Conservation (phyloP, 306 rosid genomes). For the Prinsepia uniflora region DNA sequence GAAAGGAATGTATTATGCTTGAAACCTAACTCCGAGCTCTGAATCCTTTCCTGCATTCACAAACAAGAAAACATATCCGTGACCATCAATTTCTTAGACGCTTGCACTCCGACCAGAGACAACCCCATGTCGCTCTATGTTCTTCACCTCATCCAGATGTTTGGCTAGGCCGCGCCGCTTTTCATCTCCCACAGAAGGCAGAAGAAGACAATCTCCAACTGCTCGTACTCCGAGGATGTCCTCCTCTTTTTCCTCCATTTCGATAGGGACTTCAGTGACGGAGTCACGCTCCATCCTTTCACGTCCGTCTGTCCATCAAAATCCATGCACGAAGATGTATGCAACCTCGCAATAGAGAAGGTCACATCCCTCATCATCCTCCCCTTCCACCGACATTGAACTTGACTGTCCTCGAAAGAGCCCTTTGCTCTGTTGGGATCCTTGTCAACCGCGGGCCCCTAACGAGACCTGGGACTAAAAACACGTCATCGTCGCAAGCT, state of each 20-base stretch:
- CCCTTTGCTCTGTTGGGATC: constrained; percentile 62
- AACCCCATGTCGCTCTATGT: constrained; percentile 31
- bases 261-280: constrained; percentile 26
- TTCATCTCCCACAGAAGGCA: constrained; percentile 51
- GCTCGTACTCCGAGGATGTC: constrained; percentile 30
- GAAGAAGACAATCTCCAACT: constrained; percentile 12
- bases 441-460: constrained; percentile 38
- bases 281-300: constrained; percentile 33
- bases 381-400: constrained; percentile 58
- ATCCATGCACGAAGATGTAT: constrained; percentile 58
- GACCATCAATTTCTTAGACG: constrained; percentile 35
- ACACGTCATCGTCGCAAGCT: constrained; percentile 2
- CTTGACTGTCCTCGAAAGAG: constrained; percentile 32
- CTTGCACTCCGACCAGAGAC: constrained; percentile 38
- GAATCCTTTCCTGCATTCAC: constrained; percentile 60
- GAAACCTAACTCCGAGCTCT: constrained; percentile 36
- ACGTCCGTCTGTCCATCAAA: constrained; percentile 41
- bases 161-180: constrained; percentile 54
- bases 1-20: constrained; percentile 40
- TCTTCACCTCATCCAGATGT: constrained; percentile 57
- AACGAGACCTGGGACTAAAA: constrained; percentile 8
- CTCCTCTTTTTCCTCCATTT: constrained; percentile 36
- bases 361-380: constrained; percentile 42
- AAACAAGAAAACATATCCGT: constrained; percentile 42
- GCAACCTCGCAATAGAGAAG: constrained; percentile 45